Evolutionary conservation across 495 filamentous ascomycete species (phyloP).

Genomic region (Tuber magnatum): DNA sequence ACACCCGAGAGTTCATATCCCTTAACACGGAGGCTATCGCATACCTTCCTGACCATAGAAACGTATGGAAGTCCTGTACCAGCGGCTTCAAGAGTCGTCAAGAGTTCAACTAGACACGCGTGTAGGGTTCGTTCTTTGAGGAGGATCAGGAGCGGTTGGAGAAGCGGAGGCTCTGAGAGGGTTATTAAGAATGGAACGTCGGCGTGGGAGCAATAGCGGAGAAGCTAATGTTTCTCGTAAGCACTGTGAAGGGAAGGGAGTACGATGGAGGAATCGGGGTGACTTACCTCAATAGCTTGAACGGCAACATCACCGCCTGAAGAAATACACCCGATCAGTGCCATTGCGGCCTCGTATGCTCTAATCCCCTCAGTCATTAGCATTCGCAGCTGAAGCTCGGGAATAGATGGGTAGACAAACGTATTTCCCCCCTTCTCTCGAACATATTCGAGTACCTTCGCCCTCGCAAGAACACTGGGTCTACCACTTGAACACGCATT

Average conservation of each 20-base stretch:
- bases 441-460: conserved; percentile 2
- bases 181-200: not conserved
- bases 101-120: not conserved
- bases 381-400: not conserved
- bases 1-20: not conserved
- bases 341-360: not conserved
- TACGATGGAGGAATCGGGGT: not conserved
- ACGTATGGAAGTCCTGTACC: not conserved
- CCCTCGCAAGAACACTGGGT: not conserved
- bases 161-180: not conserved
- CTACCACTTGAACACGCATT: not conserved
- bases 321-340: not conserved
- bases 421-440: not conserved
- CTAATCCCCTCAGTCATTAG: not conserved
- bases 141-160: not conserved
- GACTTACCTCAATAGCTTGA: not conserved
- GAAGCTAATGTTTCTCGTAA: not conserved
- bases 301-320: conserved; percentile 2
- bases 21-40: not conserved
- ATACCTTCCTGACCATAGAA: not conserved
- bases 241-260: not conserved
- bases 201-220: not conserved
- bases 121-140: not conserved
- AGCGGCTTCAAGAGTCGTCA: not conserved
- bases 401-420: not conserved